These are phyloP conservation scores for Eucalyptus paniculata DNA, from an alignment of 345 rosid genomes.

Conservation along the genomic window DNA sequence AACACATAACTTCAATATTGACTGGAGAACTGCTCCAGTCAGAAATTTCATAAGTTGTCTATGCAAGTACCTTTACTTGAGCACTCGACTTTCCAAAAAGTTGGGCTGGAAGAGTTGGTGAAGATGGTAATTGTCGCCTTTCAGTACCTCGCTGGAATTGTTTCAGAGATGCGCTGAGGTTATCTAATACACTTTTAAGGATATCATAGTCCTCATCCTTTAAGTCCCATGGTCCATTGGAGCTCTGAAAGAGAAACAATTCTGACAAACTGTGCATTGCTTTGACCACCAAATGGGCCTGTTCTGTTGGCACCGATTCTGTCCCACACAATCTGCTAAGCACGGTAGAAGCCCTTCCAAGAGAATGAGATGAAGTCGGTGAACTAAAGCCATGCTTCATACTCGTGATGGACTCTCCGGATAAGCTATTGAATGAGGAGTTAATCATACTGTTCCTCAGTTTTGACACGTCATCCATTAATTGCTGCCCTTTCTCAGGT, in stretches of 20 bases:
- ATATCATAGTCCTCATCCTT: constrained; percentile 33
- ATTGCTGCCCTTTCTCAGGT: constrained; percentile 1
- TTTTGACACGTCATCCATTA: background rate
- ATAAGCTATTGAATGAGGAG: constrained; percentile 11
- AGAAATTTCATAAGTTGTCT: background rate
- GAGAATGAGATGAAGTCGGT: constrained; percentile 15
- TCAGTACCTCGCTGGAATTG: constrained; percentile 8
- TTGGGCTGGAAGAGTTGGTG: background rate
- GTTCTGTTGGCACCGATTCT: constrained; percentile 5
- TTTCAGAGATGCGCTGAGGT: constrained; percentile 33
- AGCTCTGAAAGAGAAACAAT: constrained; percentile 50
- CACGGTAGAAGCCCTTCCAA: constrained; percentile 8
- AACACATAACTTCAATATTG: background rate
- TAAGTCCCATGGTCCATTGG: constrained; percentile 35
- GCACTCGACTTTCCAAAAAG: background rate
- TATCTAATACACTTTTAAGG: constrained; percentile 42
- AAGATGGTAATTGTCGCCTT: constrained; percentile 2
- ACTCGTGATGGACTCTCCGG: constrained; percentile 24
- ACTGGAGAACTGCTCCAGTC: background rate
- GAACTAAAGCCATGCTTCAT: constrained; percentile 8
- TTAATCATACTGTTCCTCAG: constrained; percentile 10
- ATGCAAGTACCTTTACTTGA: background rate
- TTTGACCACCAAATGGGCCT: constrained; percentile 21
- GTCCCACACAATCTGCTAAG: background rate
- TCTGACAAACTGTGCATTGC: constrained; percentile 63